Evolutionary conservation across 768 basidiomycete genomes (phyloP), one percentile per base, ranked within the genome.

Genomic region (Sarcomyxa edulis): DNA sequence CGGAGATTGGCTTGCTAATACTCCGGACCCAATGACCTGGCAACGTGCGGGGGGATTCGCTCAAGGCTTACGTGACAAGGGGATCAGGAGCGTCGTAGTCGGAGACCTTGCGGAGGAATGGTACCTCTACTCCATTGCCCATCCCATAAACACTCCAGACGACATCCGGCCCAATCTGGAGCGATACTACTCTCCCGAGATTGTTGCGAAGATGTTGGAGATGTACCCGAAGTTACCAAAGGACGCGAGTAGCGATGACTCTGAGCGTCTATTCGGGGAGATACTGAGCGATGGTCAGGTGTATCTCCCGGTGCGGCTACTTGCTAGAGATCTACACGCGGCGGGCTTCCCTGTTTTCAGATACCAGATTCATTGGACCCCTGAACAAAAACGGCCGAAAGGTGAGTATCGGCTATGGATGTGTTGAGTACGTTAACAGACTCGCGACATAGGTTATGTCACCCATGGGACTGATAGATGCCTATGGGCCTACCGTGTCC

Each of bases 81-180:
- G 85, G 2, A 66, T 86, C 31, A 68, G 62, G 27, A 75, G 71
- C 50, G 62, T 88, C 41, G 62, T 78, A 35, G 59, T 81, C n/a
- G 85, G 86, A 7, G 80, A 84, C 39, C 65, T 85, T 35, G 67
- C 63, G 11, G 82, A 87, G 48, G 84, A 88, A 54, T 87, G 84
- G 84, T 84, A 77, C 53, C 68, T 86, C 35, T 87, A 86, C 48
- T 73, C 81, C 10, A 78, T 86, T 47, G 75, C 82, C 4, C 76
- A 84, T 52, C 73, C 77, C 0, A 70, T 85, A 33, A 36, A 53
- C 8, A 56, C 63, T 7, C 58, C 66, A 15, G 46, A 46, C 16
- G 84, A 87, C 45, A 62, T 86, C 7, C 51, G 69, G 19, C 63
- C 65, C 7, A 84, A 83, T 47, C 49, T 88, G 33, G 57, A 67